Conservation (phyloP, 345 rosid genomes). For the Dipteronia dyeriana region DNA sequence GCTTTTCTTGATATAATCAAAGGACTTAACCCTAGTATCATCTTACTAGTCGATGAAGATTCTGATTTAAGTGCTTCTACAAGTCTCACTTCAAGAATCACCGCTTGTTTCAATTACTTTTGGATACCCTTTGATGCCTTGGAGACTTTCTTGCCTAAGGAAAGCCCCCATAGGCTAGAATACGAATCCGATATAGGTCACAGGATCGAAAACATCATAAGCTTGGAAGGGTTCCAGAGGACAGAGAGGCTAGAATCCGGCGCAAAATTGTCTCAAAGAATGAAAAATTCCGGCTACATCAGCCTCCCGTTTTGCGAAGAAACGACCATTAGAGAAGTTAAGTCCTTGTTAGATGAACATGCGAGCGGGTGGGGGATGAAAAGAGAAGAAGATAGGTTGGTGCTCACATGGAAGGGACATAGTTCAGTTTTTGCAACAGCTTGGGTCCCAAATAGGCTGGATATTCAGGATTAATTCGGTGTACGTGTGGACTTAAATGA, state of each 20-base stretch:
- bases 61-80: slow-evolving; percentile 44
- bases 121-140: slow-evolving; percentile 80
- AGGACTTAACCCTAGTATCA: slow-evolving; percentile 49
- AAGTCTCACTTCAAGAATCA: slow-evolving; percentile 51
- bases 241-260: slow-evolving; percentile 59
- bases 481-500: slow-evolving; percentile 13
- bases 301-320: slow-evolving; percentile 56
- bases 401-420: slow-evolving; percentile 82
- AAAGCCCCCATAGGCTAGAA: slow-evolving; percentile 57
- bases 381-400: slow-evolving; percentile 61
- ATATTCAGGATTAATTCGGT: slow-evolving; percentile 23
- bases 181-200: slow-evolving; percentile 65
- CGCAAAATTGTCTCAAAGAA: slow-evolving; percentile 41
- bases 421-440: slow-evolving; percentile 66
- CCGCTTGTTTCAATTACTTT: slow-evolving; percentile 61
- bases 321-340: slow-evolving; percentile 47
- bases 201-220: slow-evolving; percentile 57
- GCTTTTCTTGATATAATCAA: slow-evolving; percentile 43
- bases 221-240: slow-evolving; percentile 54
- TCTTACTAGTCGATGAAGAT: slow-evolving; percentile 62
- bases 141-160: slow-evolving; percentile 71
- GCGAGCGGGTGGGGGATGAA: slow-evolving; percentile 85
- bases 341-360: slow-evolving; percentile 58
- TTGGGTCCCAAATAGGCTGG: slow-evolving; percentile 46
- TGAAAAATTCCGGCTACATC: slow-evolving; percentile 47